Conservation (phyloP, 2,329 filamentous ascomycete species). For the Coleophoma cylindrospora region DNA sequence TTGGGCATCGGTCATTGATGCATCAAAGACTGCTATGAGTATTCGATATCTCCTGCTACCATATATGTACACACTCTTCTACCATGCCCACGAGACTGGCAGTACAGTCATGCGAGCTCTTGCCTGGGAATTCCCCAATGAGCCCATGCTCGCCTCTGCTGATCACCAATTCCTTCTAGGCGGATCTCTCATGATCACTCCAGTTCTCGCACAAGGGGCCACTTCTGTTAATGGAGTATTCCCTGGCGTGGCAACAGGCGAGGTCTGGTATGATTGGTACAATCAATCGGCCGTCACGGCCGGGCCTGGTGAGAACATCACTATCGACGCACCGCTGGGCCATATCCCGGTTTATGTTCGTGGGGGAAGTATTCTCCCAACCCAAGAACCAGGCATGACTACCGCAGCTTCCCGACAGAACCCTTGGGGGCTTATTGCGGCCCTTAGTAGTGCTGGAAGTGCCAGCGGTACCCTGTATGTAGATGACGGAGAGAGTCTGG, state of each 20-base stretch:
- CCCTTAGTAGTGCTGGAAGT: slow-evolving; percentile 46
- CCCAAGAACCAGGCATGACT: slow-evolving; percentile 64
- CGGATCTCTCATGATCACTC: slow-evolving; percentile 58
- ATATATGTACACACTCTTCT: slow-evolving; percentile 73
- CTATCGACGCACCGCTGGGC: slow-evolving; percentile 54
- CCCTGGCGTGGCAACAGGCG: slow-evolving; percentile 54
- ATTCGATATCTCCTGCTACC: slow-evolving; percentile 68
- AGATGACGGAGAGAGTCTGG: slow-evolving; percentile 68
- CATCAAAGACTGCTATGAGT: slow-evolving; percentile 60
- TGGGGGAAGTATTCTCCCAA: slow-evolving; percentile 62
- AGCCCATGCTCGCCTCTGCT: slow-evolving; percentile 60
- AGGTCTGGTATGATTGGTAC: slow-evolving; percentile 78
- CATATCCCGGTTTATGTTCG: slow-evolving; percentile 70
- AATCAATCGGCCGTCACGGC: slow-evolving; percentile 52
- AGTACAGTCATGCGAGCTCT: slow-evolving; percentile 69
- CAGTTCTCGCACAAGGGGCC: slow-evolving; percentile 59
- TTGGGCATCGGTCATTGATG: slow-evolving; percentile 62
- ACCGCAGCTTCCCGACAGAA: slow-evolving; percentile 57
- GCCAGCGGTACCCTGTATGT: slow-evolving; percentile 63
- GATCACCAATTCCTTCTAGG: slow-evolving; percentile 72
- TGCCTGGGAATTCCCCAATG: slow-evolving; percentile 69
- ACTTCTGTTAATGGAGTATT: slow-evolving; percentile 63
- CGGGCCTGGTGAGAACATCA: slow-evolving; percentile 49
- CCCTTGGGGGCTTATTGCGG: slow-evolving; percentile 63
- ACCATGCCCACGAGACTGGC: slow-evolving; percentile 59